Conservation (phyloP, 2,329 filamentous ascomycete genomes). For the Sporothrix euskadiensis region DNA sequence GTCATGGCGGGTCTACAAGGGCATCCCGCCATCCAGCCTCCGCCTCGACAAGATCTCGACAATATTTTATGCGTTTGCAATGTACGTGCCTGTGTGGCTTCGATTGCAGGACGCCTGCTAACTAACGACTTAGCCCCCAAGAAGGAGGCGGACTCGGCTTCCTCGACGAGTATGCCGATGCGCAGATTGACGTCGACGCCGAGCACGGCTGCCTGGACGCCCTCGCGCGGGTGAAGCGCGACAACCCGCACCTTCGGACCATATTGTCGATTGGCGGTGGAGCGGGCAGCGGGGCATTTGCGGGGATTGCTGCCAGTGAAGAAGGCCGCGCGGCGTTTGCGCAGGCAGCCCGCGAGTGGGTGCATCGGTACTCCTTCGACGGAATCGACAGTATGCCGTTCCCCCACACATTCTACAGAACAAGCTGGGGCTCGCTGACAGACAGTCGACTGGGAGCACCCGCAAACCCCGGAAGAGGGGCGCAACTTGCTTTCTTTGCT, state of each 20-base stretch:
- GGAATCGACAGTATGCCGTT: conserved; percentile 60
- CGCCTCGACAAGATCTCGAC: conserved; percentile 60
- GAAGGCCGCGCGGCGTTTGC: conserved; percentile 56
- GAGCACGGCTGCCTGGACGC: conserved; percentile 61
- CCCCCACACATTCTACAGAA: not conserved
- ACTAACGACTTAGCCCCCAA: conserved; percentile 38
- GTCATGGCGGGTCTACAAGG: conserved; percentile 63
- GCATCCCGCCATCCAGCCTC: conserved; percentile 60
- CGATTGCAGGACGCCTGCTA: too few species aligned
- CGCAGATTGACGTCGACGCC: conserved; percentile 60
- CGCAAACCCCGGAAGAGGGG: conserved; percentile 54
- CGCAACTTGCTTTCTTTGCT: conserved; percentile 60
- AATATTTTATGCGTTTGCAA: conserved; percentile 66
- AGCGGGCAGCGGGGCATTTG: conserved; percentile 62
- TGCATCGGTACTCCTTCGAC: conserved; percentile 59
- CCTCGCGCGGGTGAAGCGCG: conserved; percentile 58
- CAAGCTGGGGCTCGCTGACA: not conserved
- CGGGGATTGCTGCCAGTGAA: conserved; percentile 54
- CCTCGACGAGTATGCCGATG: conserved; percentile 65
- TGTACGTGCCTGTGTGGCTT: conserved; percentile 35
- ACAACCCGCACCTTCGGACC: conserved; percentile 57
- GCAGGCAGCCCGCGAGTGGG: conserved; percentile 53
- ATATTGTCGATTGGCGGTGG: conserved; percentile 68
- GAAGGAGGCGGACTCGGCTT: conserved; percentile 43
- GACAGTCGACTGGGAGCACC: conserved; percentile 69